Evolutionary conservation across 306 rosid genomes (phyloP), one percentile per base, ranked within the genome.

Genomic region (Luffa acutangula): DNA sequence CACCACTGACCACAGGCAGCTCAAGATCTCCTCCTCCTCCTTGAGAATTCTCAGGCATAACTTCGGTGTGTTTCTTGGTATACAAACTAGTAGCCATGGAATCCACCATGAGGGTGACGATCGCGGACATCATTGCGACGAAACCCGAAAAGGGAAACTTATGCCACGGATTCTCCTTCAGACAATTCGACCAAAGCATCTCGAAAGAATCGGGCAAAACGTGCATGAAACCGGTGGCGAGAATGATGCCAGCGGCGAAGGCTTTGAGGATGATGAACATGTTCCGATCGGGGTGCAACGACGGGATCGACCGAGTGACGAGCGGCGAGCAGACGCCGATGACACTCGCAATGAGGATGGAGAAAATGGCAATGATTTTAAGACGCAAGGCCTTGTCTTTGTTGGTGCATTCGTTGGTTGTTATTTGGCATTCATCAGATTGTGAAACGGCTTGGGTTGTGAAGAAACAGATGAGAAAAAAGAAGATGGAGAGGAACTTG

Each of bases 191-290:
- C 87, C 85, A 31, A 5, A 93, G 58, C 92, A 87, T 89, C 39
- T 77, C 92, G 17, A 83, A 93, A 0, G 97, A 90, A 48, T 93
- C 97, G 0, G 96, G 96, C 4, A 93, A 82, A 7, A 93, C 91
- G 31, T 90, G 93, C 96, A 90, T 82, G 90, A 93, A 93, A 1
- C 91, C 92, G 0, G 96, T 93, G 41, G 86, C 93, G 0, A 93
- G 89, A 48, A 93, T 90, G 43, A 90, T 91, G 0, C 96, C 96
- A 0, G 87, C 86, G 0, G 93, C 91, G 1, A 93, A 90, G 76
- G 88, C 83, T 85, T 90, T 90, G 70, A 91, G 85, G 6, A 92
- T 81, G 15, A 87, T 76, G 33, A 92, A 92, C 13, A 88, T 81
- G 42, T 79, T 62, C 57, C 85, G 75, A 17, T 92, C 92, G 0